Conservation (phyloP, 2,329 filamentous ascomycete genomes). For the Claviceps lovelessii region DNA sequence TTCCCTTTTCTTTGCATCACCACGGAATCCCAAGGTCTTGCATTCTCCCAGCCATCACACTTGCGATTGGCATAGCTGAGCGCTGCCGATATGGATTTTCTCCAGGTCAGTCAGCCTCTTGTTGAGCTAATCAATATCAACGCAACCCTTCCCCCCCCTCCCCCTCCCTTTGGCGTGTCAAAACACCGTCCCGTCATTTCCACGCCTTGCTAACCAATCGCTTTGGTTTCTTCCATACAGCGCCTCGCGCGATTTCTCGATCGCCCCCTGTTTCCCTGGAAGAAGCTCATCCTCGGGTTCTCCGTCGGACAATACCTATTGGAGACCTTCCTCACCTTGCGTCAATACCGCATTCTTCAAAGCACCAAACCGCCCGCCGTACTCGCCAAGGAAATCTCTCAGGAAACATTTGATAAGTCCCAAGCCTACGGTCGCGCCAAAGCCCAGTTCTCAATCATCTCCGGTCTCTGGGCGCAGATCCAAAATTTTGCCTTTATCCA, state of each 20-base stretch:
- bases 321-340: constrained; percentile 75
- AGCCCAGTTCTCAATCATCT: constrained; percentile 73
- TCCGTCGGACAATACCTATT: constrained; percentile 82
- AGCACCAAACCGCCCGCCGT: constrained; percentile 71
- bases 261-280: constrained; percentile 90
- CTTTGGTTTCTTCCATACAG: constrained; percentile 20
- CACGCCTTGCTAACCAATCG: background rate
- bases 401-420: constrained; percentile 86
- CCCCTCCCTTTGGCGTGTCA: background rate
- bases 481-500: constrained; percentile 85
- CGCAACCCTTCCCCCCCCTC: no score
- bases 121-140: no score
- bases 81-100: constrained; percentile 28
- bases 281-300: constrained; percentile 88
- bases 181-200: no score
- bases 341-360: constrained; percentile 79
- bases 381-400: constrained; percentile 72
- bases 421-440: constrained; percentile 95
- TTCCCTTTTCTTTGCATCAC: background rate
- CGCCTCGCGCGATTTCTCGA: constrained; percentile 76
- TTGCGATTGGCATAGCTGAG: background rate
- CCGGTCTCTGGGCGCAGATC: constrained; percentile 68
- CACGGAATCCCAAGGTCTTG: background rate
- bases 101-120: constrained; percentile 23
- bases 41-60: constrained; percentile 2